These are phyloP conservation scores for Copromyces sp. DNA, from an alignment of 495 filamentous ascomycete species.

Conservation along the genomic window DNA sequence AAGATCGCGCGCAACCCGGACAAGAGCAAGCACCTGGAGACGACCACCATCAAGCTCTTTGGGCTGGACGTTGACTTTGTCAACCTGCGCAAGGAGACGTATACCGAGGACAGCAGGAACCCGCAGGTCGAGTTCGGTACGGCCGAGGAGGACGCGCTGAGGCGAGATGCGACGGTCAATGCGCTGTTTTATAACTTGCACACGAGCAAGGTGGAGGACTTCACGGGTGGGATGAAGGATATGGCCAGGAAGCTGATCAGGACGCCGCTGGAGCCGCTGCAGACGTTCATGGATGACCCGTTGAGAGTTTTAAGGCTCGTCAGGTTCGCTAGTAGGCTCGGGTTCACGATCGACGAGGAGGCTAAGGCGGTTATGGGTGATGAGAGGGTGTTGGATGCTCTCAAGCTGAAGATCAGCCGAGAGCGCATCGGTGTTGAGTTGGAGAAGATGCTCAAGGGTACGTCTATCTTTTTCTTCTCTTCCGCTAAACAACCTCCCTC, in stretches of 20 bases:
- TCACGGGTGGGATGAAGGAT: slow-evolving; percentile 69
- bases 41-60: slow-evolving; percentile 74
- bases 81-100: slow-evolving; percentile 87
- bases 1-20: slow-evolving; percentile 86
- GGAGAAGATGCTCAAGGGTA: slow-evolving; percentile 82
- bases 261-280: slow-evolving; percentile 78
- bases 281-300: slow-evolving; percentile 94
- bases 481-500: background rate
- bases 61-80: slow-evolving; percentile 90
- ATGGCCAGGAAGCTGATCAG: slow-evolving; percentile 62
- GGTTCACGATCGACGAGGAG: slow-evolving; percentile 61
- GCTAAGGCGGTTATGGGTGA: slow-evolving; percentile 68
- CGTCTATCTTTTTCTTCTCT: background rate
- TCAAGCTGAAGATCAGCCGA: slow-evolving; percentile 84
- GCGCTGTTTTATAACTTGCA: slow-evolving; percentile 94
- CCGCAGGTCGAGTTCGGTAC: slow-evolving; percentile 92
- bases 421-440: slow-evolving; percentile 78
- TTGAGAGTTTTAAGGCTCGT: slow-evolving; percentile 81
- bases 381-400: slow-evolving; percentile 55
- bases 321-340: slow-evolving; percentile 77
- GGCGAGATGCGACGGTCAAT: slow-evolving; percentile 90
- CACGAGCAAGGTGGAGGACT: slow-evolving; percentile 67
- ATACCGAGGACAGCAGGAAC: slow-evolving; percentile 74
- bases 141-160: slow-evolving; percentile 76
- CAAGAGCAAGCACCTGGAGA: slow-evolving; percentile 96